Base-by-base conservation (phyloP, 768 basidiomycete genomes). In the Calocera viscosa region DNA sequence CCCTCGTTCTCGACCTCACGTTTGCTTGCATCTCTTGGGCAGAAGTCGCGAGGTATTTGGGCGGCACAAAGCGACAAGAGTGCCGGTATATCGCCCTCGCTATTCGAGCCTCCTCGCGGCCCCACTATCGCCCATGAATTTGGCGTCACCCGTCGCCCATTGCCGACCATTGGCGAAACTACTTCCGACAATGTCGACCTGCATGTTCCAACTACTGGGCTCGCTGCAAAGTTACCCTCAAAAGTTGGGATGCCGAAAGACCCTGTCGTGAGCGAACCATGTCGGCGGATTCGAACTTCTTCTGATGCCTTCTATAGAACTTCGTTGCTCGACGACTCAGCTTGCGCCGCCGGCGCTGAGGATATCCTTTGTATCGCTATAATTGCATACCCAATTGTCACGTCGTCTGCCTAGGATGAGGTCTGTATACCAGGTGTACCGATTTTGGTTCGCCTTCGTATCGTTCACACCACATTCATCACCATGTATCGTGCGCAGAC, bases 1-100 rank as follows among this genome's bases (percentile, higher is more conserved):
- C 53, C 53, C 53, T 60, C 53, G 2, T 60, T 60, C 30, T 60
- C 53, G 30, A 60, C 53, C 14, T 60, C 53, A 32, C 24, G 53
- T 3, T 19, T 60, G 53, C 53, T 60, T 5, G 53, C 53, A 19
- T 28, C 53, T 26, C 53, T 60, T 30, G 53, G 53, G 3, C 24
- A 22, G 30, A 60, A 60, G 53, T 60, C 53, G 26, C 14, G 22
- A 32, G 53, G 2, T 5, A 28, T 60, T 19, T 60, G 53, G 53
- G 19, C 10, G 10, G 8, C 24, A 16, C 53, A 22, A 16, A 60
- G 22, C 14, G 53, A 60, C 2, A 26, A 28, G 53, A 2, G 10
- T 30, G 24, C 24, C 26, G 53, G 30, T 10, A 32, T 7, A 16
- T 19, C 2, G 7, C 5, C 53, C 2, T 30, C 53, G 5, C 53